Evolutionary conservation across 306 rosid genomes (phyloP).

Genomic region (Hippophae rhamnoides): DNA sequence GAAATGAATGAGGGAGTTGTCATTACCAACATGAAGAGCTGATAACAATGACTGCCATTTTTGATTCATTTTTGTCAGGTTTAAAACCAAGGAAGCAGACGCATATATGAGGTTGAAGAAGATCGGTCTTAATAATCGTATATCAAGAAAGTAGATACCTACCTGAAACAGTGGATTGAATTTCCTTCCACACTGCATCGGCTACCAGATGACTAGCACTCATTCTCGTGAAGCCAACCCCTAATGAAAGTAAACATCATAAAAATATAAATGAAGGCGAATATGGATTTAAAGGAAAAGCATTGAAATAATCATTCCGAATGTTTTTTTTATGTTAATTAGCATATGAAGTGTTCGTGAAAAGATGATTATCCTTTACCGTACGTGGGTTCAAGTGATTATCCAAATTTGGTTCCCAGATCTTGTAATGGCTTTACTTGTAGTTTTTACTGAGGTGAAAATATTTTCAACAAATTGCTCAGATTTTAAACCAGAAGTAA

Average conservation of each 20-base stretch:
- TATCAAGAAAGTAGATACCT: background rate
- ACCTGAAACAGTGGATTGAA: slow-evolving; percentile 35
- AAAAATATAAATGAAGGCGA: no score
- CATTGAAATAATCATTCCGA: no score
- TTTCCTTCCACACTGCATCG: slow-evolving; percentile 37
- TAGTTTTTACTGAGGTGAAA: no score
- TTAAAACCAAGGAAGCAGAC: background rate
- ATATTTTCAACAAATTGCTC: no score
- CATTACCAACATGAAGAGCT: slow-evolving; percentile 36
- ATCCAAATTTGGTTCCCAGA: no score
- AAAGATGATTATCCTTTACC: no score
- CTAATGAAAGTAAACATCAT: background rate
- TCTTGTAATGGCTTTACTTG: no score
- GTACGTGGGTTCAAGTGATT: no score
- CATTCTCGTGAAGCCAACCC: slow-evolving; percentile 9
- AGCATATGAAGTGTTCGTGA: no score
- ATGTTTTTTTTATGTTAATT: no score
- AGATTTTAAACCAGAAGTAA: no score
- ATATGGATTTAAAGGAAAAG: no score
- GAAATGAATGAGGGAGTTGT: slow-evolving; percentile 1
- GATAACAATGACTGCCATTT: slow-evolving; percentile 35
- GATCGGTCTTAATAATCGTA: background rate
- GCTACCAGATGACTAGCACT: slow-evolving; percentile 32
- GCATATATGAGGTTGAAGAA: background rate
- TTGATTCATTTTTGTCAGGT: background rate